These are phyloP conservation scores for Fusarium decemcellulare DNA, from an alignment of 2,329 filamentous ascomycete genomes.

Conservation along the genomic window DNA sequence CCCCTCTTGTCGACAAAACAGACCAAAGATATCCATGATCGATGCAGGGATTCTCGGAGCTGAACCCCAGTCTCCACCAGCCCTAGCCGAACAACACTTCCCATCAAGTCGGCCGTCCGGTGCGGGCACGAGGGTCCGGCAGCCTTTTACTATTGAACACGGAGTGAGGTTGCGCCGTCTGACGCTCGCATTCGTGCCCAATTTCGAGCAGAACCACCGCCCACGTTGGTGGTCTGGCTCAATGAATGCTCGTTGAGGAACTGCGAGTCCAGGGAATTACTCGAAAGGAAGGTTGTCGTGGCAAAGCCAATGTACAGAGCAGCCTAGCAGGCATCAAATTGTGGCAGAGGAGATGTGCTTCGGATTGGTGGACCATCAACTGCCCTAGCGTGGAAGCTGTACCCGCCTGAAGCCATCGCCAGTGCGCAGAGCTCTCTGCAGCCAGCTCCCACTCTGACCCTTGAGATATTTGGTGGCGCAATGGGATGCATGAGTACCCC, in stretches of 20 bases:
- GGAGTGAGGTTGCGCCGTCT: constrained; percentile 44
- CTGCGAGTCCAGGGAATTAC: neutral
- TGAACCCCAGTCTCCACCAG: constrained; percentile 36
- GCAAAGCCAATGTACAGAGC: neutral
- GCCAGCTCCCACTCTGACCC: constrained; percentile 23
- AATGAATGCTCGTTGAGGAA: neutral
- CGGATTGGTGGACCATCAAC: constrained; percentile 18
- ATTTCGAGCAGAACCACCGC: constrained; percentile 12
- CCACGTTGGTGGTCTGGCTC: neutral
- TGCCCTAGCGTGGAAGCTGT: constrained; percentile 21
- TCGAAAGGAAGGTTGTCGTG: neutral
- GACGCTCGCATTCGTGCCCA: constrained; percentile 37
- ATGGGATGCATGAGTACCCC: constrained; percentile 33
- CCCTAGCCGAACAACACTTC: constrained; percentile 17
- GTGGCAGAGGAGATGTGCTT: constrained; percentile 1
- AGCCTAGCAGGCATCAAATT: constrained; percentile 1
- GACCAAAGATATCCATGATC: constrained; percentile 24
- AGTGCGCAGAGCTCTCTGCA: constrained; percentile 1
- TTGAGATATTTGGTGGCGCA: constrained; percentile 37
- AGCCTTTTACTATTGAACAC: constrained; percentile 14
- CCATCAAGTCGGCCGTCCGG: neutral
- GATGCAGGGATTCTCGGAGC: constrained; percentile 38
- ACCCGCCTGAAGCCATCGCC: constrained; percentile 41
- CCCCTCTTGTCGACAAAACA: constrained; percentile 23
- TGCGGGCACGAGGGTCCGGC: constrained; percentile 16